phyloP scores from a whole-genome alignment of 192 early-diverging fungal genomes.

The Geosiphon pyriformis region DNA sequence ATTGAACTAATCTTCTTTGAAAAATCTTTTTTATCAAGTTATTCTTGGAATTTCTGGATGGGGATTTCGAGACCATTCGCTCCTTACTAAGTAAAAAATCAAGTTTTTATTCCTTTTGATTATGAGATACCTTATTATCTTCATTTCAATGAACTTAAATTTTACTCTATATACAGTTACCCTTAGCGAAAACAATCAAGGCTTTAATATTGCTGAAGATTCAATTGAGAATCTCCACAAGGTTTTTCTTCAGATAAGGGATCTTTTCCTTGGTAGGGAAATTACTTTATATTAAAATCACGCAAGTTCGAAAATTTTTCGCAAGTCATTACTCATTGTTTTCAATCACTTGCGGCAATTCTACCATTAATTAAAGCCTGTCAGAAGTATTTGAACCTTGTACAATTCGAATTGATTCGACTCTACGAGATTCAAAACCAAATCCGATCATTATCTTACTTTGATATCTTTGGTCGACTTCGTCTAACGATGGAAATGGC shows the following conservation, averaged over 20 bases:
- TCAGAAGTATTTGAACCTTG: slow-evolving; percentile 53
- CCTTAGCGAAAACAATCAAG: slow-evolving; percentile 36
- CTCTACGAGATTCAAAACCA: slow-evolving; percentile 53
- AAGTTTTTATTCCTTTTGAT: not conserved
- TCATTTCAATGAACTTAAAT: too few relatives aligned
- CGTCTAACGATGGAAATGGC: slow-evolving; percentile 48
- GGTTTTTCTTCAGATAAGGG: slow-evolving; percentile 34
- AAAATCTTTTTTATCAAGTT: too few relatives aligned
- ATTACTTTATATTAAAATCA: too few relatives aligned
- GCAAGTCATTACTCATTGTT: too few relatives aligned
- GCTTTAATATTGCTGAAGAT: slow-evolving; percentile 34
- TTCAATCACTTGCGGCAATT: not conserved
- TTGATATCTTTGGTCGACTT: slow-evolving; percentile 50
- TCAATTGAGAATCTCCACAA: slow-evolving; percentile 36
- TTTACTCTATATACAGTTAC: slow-evolving; percentile 28
- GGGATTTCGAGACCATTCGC: slow-evolving; percentile 53
- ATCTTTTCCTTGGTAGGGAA: slow-evolving; percentile 36
- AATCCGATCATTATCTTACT: slow-evolving; percentile 47
- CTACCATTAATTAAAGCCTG: too few relatives aligned
- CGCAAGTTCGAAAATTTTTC: too few relatives aligned
- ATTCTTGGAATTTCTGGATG: slow-evolving; percentile 56
- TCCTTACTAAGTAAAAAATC: slow-evolving; percentile 50
- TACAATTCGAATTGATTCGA: slow-evolving; percentile 51
- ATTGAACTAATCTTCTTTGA: too few relatives aligned
- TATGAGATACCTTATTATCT: not conserved